A percentile compares a stretch with the other conserved stretches of the same genome.
Evolutionary conservation across 345 rosid genomes (phyloP).

Genomic region (Draba incana): DNA sequence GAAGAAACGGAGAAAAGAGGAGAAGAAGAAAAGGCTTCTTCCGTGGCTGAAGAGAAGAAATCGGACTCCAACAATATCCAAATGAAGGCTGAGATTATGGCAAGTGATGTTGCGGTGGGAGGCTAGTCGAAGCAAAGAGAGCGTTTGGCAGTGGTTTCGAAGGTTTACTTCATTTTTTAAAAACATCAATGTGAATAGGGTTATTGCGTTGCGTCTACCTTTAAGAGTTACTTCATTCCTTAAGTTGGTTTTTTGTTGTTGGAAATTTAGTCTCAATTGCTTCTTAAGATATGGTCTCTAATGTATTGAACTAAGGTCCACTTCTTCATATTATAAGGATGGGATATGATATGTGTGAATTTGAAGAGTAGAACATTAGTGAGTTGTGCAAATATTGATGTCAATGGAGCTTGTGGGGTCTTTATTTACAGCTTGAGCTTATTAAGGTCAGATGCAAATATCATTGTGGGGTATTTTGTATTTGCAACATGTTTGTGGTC

Average conservation of each 20-base stretch:
- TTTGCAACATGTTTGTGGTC: not conserved
- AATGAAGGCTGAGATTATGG: slow-evolving; percentile 57
- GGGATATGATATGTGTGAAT: slow-evolving; percentile 32
- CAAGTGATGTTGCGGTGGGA: slow-evolving; percentile 64
- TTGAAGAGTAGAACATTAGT: not conserved
- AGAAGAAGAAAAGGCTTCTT: slow-evolving; percentile 44
- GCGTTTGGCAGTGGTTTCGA: slow-evolving; percentile 18
- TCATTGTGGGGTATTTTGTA: not conserved
- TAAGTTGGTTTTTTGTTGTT: slow-evolving; percentile 2
- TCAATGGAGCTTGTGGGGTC: slow-evolving; percentile 11
- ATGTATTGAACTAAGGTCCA: not conserved
- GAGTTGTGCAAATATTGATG: slow-evolving; percentile 13
- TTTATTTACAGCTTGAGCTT: slow-evolving; percentile 2
- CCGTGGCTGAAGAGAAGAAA: slow-evolving; percentile 38
- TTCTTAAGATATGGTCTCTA: slow-evolving; percentile 32
- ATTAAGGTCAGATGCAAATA: slow-evolving; percentile 2
- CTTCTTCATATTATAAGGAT: not conserved
- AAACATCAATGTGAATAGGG: slow-evolving; percentile 37
- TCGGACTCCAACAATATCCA: slow-evolving; percentile 43
- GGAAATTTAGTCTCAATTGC: slow-evolving; percentile 29
- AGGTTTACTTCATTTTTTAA: slow-evolving; percentile 8
- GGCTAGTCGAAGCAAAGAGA: slow-evolving; percentile 45
- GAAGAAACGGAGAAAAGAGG: slow-evolving; percentile 30
- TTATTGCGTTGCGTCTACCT: slow-evolving; percentile 17
- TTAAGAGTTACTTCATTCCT: slow-evolving; percentile 32